A percentile compares a stretch with the other conserved stretches of the same genome.
phyloP scores from a whole-genome alignment of 2,329 filamentous ascomycete species.

The Penicillium sp. region DNA sequence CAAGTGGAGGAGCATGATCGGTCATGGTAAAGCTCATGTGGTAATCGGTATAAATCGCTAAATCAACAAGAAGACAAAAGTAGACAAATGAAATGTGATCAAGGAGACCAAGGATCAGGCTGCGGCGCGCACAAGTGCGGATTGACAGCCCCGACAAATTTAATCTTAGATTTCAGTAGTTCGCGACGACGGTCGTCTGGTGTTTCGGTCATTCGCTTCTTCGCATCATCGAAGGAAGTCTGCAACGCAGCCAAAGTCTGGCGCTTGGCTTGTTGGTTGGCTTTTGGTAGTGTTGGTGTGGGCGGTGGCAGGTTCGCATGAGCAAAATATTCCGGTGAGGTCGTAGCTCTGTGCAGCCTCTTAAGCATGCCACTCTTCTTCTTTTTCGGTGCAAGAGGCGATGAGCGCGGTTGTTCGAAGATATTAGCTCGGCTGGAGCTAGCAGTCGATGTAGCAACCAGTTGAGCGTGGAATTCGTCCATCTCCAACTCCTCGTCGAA shows the following conservation, averaged over 20 bases:
- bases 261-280: conserved; percentile 27
- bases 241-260: conserved; percentile 24
- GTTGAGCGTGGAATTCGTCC: conserved; percentile 1
- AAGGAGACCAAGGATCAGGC: conserved; percentile 28
- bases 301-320: not conserved
- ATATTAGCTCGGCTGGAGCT: not conserved
- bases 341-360: not conserved
- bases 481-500: not conserved
- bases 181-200: conserved; percentile 38
- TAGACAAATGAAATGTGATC: not conserved
- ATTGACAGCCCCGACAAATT: conserved; percentile 40
- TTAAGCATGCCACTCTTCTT: not conserved
- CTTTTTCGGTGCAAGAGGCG: not conserved
- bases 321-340: not conserved
- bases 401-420: not conserved
- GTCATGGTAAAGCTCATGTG: not conserved
- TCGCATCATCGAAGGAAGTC: conserved; percentile 29
- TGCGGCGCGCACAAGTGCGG: conserved; percentile 24
- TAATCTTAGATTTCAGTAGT: conserved; percentile 43
- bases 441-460: not conserved
- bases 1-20: not conserved
- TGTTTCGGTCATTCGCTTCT: conserved; percentile 34
- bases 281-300: conserved; percentile 18
- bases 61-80: not conserved
- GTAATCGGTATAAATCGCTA: not conserved